Percentiles rank a stretch among this genome's conserved stretches.
Conservation (phyloP, 139 green algal genomes). For the Micractinium conductrix region DNA sequence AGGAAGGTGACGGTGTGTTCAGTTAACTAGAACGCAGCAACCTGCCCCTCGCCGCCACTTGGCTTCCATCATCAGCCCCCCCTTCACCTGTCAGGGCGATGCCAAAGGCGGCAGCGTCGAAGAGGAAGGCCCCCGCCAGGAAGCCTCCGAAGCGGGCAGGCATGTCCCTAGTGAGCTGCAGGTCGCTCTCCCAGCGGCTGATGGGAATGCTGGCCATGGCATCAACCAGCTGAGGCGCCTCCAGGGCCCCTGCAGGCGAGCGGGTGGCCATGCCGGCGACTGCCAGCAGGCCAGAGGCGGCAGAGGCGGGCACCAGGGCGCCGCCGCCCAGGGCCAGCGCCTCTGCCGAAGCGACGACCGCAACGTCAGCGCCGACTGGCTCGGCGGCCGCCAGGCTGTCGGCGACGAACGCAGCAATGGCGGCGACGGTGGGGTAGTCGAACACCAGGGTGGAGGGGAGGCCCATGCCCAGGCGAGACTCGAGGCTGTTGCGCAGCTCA, state of each 20-base stretch:
- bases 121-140: slow-evolving; percentile 53
- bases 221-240: neutral
- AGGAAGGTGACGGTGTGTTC: too few species aligned
- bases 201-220: slow-evolving; percentile 15
- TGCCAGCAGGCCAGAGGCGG: neutral
- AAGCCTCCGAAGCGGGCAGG: slow-evolving; percentile 71
- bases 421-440: slow-evolving; percentile 64
- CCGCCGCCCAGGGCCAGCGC: too few species aligned
- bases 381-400: neutral
- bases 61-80: too few species aligned
- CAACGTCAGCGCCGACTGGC: neutral
- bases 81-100: slow-evolving; percentile 11
- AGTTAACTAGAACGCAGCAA: too few species aligned
- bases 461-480: slow-evolving; percentile 40
- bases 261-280: slow-evolving; percentile 25
- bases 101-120: slow-evolving; percentile 59
- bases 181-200: slow-evolving; percentile 29
- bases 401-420: slow-evolving; percentile 36
- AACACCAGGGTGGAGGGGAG: slow-evolving; percentile 62
- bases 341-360: neutral
- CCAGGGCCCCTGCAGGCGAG: slow-evolving; percentile 16
- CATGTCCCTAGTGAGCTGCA: slow-evolving; percentile 12
- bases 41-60: neutral
- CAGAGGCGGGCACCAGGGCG: neutral
- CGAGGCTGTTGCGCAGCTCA: slow-evolving; percentile 47